Evolutionary conservation across 2,329 filamentous ascomycete genomes (phyloP).

Genomic region (Monascus ruber): DNA sequence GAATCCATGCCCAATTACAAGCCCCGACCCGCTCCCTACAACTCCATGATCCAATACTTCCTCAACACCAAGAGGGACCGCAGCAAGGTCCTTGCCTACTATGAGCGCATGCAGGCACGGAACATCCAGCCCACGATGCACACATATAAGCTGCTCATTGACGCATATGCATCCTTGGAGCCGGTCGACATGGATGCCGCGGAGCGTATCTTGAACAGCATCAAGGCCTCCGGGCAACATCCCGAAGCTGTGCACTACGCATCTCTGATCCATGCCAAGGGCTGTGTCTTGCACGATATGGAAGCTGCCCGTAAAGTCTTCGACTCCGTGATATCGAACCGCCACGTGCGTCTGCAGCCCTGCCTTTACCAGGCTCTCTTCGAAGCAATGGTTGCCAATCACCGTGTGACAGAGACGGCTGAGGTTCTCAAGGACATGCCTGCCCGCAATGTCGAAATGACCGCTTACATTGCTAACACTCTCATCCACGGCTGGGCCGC

Average conservation of each 20-base stretch:
- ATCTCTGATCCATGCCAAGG: constrained; percentile 87
- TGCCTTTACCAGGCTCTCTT: constrained; percentile 95
- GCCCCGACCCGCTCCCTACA: constrained; percentile 91
- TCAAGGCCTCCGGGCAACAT: constrained; percentile 59
- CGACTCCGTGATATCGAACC: constrained; percentile 61
- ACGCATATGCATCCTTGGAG: constrained; percentile 88
- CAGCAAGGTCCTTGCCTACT: constrained; percentile 85
- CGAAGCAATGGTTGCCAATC: constrained; percentile 93
- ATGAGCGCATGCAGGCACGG: constrained; percentile 81
- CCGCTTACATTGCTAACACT: constrained; percentile 96
- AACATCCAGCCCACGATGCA: constrained; percentile 86
- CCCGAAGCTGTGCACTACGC: constrained; percentile 94
- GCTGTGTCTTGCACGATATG: constrained; percentile 88
- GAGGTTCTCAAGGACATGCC: constrained; percentile 66
- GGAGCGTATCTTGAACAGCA: constrained; percentile 68
- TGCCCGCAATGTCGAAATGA: constrained; percentile 64
- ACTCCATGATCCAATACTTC: constrained; percentile 99
- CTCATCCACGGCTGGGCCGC: constrained; percentile 94
- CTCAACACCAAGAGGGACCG: constrained; percentile 94
- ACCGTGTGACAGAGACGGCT: constrained; percentile 66
- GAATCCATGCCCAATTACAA: constrained; percentile 98
- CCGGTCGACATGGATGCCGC: constrained; percentile 81
- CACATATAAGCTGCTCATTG: constrained; percentile 94
- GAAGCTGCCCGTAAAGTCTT: constrained; percentile 71
- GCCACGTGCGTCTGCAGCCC: constrained; percentile 59